phyloP scores from a whole-genome alignment of 768 basidiomycete species.

The Boletus reticuloceps region DNA sequence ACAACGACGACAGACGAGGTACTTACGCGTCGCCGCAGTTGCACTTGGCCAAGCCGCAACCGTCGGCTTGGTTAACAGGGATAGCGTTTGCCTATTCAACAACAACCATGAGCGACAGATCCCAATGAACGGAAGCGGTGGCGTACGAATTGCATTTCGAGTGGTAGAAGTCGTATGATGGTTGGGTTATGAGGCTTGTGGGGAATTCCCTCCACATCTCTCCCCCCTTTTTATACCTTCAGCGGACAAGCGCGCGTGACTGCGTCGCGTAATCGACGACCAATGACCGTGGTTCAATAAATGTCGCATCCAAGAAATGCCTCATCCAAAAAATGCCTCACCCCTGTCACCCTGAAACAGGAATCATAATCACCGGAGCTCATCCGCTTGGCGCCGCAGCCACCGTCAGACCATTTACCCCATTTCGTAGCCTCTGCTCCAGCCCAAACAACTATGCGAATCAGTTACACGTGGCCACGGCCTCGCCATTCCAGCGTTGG shows the following conservation, averaged over 20 bases:
- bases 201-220: too few species aligned
- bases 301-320: not conserved
- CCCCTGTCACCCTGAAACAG: too few species aligned
- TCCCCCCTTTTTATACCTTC: slow-evolving; percentile 9
- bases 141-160: slow-evolving; percentile 17
- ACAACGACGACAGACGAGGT: not conserved
- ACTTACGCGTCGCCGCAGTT: slow-evolving; percentile 10
- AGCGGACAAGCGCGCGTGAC: too few species aligned
- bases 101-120: not conserved
- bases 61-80: slow-evolving; percentile 14
- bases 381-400: too few species aligned
- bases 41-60: slow-evolving; percentile 6
- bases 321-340: not conserved
- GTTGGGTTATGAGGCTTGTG: not conserved
- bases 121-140: not conserved
- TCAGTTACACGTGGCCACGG: too few species aligned
- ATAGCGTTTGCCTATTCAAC: slow-evolving; percentile 5
- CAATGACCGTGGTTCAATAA: too few species aligned
- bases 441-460: too few species aligned
- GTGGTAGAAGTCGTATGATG: not conserved
- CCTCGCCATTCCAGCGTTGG: too few species aligned
- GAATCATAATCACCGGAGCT: too few species aligned
- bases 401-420: too few species aligned
- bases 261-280: too few species aligned
- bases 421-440: too few species aligned